Evolutionary conservation across 768 basidiomycete species (phyloP), one percentile per base, ranked within the genome.

Genomic region (Harrya chromipes): DNA sequence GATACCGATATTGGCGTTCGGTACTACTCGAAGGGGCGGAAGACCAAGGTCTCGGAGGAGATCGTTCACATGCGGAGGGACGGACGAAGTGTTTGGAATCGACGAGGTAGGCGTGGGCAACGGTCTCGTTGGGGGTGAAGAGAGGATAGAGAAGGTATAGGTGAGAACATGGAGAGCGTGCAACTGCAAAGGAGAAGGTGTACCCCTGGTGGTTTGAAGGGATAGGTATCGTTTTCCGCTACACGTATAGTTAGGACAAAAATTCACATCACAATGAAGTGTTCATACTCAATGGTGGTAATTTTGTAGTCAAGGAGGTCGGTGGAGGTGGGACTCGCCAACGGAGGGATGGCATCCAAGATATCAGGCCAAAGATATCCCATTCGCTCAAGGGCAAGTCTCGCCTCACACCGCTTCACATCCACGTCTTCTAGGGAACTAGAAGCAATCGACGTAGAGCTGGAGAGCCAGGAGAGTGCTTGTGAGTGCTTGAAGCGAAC

Each of bases 41-140:
- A 86, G 69, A 17, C 84, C 85, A 48, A 86, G 74, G 51, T 85
- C 83, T 50, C 80, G 83, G 10, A 88, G 74, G 27, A 84, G 72
- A 23, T 74, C 69, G 45, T 85, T 84, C 55, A 87, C 71, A 49
- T 84, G 73, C 24, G 73, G 75, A 40, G 77, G 76, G 21, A 76
- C 58, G 46, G 71, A 63, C 4, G 54, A 39, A 11, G 47, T 24
- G 36, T 49, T 43, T 20, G 52, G 35, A 40, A 66, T 54, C 17
- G 70, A 63, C 48, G 67, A 67, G 53, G 54, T 61, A 27, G 57
- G 59, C 35, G 61, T 33, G 49, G 60, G 46, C 57, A 23, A 16
- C 27, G 49, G 42, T 80, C 65, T 33, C 80, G 70, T 34, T 80
- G 70, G 31, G 73, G 72, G 66, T 77, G 83, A 29, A 31, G 81